These are phyloP conservation scores for Paramecium sexaurelia DNA, from an alignment of 73 alveolate species.

Conservation along the genomic window DNA sequence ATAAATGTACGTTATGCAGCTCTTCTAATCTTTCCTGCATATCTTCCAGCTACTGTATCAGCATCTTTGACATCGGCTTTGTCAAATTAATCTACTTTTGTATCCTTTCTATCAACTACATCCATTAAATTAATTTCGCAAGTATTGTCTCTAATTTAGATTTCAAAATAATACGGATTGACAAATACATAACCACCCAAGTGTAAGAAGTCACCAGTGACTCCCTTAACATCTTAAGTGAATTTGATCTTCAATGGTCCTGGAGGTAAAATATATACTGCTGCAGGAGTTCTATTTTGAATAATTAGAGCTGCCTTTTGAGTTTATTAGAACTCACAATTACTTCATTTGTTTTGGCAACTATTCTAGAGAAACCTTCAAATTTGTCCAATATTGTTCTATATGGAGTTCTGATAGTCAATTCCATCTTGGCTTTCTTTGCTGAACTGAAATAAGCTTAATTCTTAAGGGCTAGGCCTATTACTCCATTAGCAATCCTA, in stretches of 20 bases:
- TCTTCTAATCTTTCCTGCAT: slow-evolving; percentile 65
- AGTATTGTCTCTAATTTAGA: slow-evolving; percentile 60
- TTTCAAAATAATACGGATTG: slow-evolving; percentile 37
- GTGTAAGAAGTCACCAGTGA: slow-evolving; percentile 66
- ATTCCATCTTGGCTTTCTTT: slow-evolving; percentile 69
- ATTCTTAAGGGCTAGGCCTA: slow-evolving; percentile 23
- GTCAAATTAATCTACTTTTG: slow-evolving; percentile 67
- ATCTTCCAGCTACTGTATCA: slow-evolving; percentile 70
- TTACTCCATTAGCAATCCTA: background rate
- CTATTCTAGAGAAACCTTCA: slow-evolving; percentile 65
- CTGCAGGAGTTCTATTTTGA: slow-evolving; percentile 67
- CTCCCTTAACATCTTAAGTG: slow-evolving; percentile 64
- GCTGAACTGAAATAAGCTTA: background rate
- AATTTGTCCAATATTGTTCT: slow-evolving; percentile 43
- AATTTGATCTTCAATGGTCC: slow-evolving; percentile 66
- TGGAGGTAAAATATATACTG: slow-evolving; percentile 67
- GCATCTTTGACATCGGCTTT: slow-evolving; percentile 61
- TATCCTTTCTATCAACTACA: slow-evolving; percentile 65
- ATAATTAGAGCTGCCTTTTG: slow-evolving; percentile 60
- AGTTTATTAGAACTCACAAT: background rate
- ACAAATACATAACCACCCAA: slow-evolving; percentile 69
- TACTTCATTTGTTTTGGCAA: slow-evolving; percentile 68
- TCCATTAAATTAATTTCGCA: slow-evolving; percentile 65
- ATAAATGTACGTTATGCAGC: slow-evolving; percentile 52
- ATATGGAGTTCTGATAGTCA: slow-evolving; percentile 71